These are phyloP conservation scores for Pleurotus eryngii DNA, from an alignment of 768 basidiomycete species.

Conservation along the genomic window DNA sequence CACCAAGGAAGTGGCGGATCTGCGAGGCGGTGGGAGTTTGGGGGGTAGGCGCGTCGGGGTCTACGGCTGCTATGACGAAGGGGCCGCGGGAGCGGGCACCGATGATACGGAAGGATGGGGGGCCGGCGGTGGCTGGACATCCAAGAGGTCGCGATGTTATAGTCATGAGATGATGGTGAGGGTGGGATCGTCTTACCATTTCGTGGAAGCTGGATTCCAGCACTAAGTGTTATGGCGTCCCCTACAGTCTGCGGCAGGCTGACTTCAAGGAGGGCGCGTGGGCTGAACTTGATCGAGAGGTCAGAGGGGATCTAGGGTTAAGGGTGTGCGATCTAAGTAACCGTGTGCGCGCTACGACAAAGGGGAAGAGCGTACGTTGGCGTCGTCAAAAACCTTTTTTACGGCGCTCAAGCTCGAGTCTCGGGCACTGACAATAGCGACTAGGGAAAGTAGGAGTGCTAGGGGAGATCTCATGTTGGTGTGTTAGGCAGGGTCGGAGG, in stretches of 20 bases:
- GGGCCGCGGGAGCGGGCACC: slow-evolving; percentile 30
- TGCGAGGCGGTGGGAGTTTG: slow-evolving; percentile 37
- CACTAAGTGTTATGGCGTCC: slow-evolving; percentile 28
- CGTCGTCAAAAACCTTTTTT: slow-evolving; percentile 24
- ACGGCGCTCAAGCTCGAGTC: slow-evolving; percentile 26
- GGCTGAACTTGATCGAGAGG: slow-evolving; percentile 30
- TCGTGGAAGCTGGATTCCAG: slow-evolving; percentile 30
- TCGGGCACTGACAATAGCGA: slow-evolving; percentile 18
- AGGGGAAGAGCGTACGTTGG: slow-evolving; percentile 19
- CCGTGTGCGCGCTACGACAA: neutral
- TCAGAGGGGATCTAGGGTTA: slow-evolving; percentile 27
- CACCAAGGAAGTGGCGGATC: slow-evolving; percentile 47
- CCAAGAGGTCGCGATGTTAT: neutral
- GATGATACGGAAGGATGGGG: slow-evolving; percentile 28
- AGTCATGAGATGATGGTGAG: neutral
- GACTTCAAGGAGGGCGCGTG: slow-evolving; percentile 30
- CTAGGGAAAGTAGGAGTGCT: neutral
- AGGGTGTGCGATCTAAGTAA: neutral
- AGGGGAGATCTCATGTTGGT: neutral
- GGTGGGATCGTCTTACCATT: slow-evolving; percentile 21
- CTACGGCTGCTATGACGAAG: slow-evolving; percentile 44
- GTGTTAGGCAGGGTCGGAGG: no score
- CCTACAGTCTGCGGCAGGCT: slow-evolving; percentile 28
- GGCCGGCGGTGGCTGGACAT: slow-evolving; percentile 32
- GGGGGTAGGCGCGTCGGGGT: slow-evolving; percentile 53